Base-by-base conservation (phyloP, 148 eudicot genomes). In the Arctostaphylos glauca region DNA sequence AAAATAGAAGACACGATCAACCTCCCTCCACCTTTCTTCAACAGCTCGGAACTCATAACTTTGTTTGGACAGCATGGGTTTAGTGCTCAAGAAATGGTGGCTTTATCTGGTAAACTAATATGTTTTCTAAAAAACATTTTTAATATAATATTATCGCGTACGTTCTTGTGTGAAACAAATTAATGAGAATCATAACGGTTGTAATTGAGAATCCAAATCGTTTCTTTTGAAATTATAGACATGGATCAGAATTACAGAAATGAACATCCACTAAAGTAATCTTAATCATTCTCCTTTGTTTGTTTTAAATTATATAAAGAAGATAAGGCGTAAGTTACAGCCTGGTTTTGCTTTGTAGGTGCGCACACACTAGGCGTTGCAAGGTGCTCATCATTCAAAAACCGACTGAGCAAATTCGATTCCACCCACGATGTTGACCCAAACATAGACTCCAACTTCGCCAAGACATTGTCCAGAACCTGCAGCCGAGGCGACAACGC, bases 301-400 rank as follows among this genome's bases (percentile, higher is more conserved):
- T 31, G 38, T 31, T 31, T 31, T 31, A 31, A 31, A 31, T 31
- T 31, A 31, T 31, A 31, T 31, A 31, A 31, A 31, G 38, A 31
- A 31, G 38, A 31, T 31, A 31, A 31, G 38, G 38, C 1, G 38
- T 31, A 31, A 31, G 38, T 31, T 31, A 31, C 38, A 31, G 38
- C 38, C 38, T 31, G 38, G 38, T 31, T 31, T 68, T 41, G 74
- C 14, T n/a, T 73, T 76, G 82, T 50, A 95, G 98, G 98, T 58
- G 98, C 85, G 3, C 98, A 95, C 56, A 95, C 98, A 16, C 88
- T 95, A 25, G 98, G 98, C 79, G 98, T 91, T 52, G 96, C 98
- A 72, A 88, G 98, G 80, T 95, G 98, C 81, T 86, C 95, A 59
- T 92, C 97, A 38, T 95, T 95, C 95, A 95, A 95, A 80, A 70